A percentile compares a stretch with the other conserved stretches of the same genome.
Evolutionary conservation across 2,329 filamentous ascomycete genomes (phyloP).

Genomic region (Fragosphaeria purpurea): DNA sequence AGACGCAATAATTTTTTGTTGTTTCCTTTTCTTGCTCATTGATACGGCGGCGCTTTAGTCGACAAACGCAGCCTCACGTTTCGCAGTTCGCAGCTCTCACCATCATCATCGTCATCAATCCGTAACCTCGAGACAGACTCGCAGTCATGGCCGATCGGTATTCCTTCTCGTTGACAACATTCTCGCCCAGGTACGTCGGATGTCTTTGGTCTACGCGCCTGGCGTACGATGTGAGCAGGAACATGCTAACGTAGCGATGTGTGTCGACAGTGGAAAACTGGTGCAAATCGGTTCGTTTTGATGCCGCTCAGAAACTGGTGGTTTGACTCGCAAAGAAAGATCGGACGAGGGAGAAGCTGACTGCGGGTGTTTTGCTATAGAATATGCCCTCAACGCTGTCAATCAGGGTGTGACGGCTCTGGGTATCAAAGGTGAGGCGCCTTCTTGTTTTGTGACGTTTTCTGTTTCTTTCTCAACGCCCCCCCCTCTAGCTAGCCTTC

Average conservation of each 20-base stretch:
- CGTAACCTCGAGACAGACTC: background rate
- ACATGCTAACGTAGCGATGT: conserved; percentile 10
- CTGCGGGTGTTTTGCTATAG: conserved; percentile 34
- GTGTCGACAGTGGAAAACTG: conserved; percentile 75
- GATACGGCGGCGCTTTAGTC: too few relatives aligned
- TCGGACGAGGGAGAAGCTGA: background rate
- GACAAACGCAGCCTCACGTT: too few relatives aligned
- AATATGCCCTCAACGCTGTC: conserved; percentile 98
- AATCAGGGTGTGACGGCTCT: conserved; percentile 98
- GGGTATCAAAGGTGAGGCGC: conserved; percentile 79
- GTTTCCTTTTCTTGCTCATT: too few relatives aligned
- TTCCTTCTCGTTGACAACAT: conserved; percentile 97
- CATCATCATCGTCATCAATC: too few relatives aligned
- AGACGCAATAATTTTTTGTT: too few relatives aligned
- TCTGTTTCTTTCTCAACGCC: background rate
- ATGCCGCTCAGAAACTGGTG: background rate
- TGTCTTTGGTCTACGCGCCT: background rate
- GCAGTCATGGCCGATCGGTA: conserved; percentile 88
- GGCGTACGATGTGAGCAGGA: too few relatives aligned
- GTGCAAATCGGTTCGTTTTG: conserved; percentile 74
- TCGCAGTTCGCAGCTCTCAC: too few relatives aligned
- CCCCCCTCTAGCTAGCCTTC: background rate
- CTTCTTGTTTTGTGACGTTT: background rate
- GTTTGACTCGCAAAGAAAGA: too few relatives aligned
- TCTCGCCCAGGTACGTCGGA: conserved; percentile 86